Conservation (phyloP, 306 rosid genomes). For the Quercus dentata region DNA sequence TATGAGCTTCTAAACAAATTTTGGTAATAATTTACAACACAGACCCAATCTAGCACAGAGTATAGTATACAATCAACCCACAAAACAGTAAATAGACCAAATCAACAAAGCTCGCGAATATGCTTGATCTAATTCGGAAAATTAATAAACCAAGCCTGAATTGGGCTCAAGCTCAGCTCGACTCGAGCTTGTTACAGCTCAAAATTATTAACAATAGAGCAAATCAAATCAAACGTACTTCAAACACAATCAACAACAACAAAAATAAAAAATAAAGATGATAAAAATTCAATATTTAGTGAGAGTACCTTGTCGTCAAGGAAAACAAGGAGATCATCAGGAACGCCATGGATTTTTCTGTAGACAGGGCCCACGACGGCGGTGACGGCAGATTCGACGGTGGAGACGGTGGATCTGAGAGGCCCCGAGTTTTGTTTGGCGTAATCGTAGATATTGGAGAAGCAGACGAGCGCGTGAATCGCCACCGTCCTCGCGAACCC, state of each 20-base stretch:
- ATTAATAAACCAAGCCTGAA: no score
- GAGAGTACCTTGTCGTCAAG: conserved; percentile 59
- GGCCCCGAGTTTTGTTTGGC: conserved; percentile 72
- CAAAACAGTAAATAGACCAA: no score
- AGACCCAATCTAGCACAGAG: neutral
- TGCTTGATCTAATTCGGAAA: no score
- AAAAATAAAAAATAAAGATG: neutral
- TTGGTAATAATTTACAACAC: neutral
- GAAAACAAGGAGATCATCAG: conserved; percentile 59
- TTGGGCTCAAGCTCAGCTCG: no score
- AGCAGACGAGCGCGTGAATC: conserved; percentile 40
- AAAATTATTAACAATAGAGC: no score
- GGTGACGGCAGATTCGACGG: conserved; percentile 57
- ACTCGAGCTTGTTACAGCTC: no score
- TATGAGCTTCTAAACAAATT: neutral
- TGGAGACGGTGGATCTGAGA: conserved; percentile 57
- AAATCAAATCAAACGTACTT: no score
- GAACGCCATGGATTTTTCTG: conserved; percentile 46
- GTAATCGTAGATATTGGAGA: conserved; percentile 55
- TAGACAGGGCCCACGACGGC: conserved; percentile 57
- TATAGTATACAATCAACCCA: no score
- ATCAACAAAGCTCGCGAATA: no score
- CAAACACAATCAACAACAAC: no score
- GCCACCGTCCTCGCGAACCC: conserved; percentile 57
- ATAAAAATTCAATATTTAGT: neutral